Conservation (phyloP, 352 stramenopile genomes). For the Bremia lactucae region DNA sequence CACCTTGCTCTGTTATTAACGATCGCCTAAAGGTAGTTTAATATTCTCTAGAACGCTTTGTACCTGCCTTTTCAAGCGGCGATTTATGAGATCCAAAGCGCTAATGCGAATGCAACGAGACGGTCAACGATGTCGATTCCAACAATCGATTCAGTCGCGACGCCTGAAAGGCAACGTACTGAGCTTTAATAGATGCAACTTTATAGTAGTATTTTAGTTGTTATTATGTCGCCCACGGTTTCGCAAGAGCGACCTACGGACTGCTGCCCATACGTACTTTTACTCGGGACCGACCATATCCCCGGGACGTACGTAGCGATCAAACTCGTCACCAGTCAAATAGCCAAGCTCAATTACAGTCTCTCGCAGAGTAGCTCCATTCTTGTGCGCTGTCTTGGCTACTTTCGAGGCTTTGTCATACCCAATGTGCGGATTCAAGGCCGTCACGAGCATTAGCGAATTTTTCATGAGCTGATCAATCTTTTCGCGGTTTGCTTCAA, state of each 20-base stretch:
- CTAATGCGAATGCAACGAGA: constrained; percentile 8
- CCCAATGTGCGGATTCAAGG: constrained; percentile 94
- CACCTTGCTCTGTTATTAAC: not conserved
- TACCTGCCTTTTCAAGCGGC: constrained; percentile 45
- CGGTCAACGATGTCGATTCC: constrained; percentile 9
- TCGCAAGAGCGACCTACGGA: too few relatives aligned
- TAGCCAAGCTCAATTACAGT: constrained; percentile 83
- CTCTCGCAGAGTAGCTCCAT: constrained; percentile 89
- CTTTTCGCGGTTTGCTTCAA: constrained; percentile 83
- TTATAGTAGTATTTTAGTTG: too few relatives aligned
- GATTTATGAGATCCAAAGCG: constrained; percentile 49
- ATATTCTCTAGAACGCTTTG: constrained; percentile 29
- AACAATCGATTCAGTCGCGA: constrained; percentile 5
- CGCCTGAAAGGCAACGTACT: constrained; percentile 15
- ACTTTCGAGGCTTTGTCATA: constrained; percentile 96
- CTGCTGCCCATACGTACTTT: constrained; percentile 1
- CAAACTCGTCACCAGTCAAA: constrained; percentile 91
- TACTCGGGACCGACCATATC: constrained; percentile 91
- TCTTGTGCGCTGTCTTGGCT: constrained; percentile 93
- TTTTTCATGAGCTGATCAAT: constrained; percentile 92
- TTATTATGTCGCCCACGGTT: too few relatives aligned
- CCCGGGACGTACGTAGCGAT: constrained; percentile 90
- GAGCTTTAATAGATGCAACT: constrained; percentile 13
- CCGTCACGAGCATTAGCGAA: constrained; percentile 95
- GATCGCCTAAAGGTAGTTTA: too few relatives aligned